phyloP scores from a whole-genome alignment of 2,329 filamentous ascomycete species.

The Colletotrichum lupini region DNA sequence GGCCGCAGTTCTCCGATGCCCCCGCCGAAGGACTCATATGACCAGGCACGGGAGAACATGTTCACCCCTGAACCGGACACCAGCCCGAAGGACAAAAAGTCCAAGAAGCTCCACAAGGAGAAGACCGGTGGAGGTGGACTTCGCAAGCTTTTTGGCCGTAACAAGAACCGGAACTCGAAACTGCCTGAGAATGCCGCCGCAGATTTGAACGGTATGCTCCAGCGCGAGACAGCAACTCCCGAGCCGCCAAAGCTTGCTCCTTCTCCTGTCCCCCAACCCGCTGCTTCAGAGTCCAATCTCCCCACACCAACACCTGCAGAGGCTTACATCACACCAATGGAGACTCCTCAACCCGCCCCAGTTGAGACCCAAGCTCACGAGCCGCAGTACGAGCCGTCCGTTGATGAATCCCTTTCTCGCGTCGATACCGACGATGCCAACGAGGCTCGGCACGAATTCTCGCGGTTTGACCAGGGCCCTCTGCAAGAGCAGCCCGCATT shows the following conservation, averaged over 20 bases:
- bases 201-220: slow-evolving; percentile 64
- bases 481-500: slow-evolving; percentile 89
- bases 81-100: slow-evolving; percentile 59
- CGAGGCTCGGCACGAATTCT: slow-evolving; percentile 70
- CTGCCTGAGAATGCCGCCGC: slow-evolving; percentile 63
- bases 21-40: slow-evolving; percentile 48
- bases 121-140: slow-evolving; percentile 60
- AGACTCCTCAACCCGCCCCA: slow-evolving; percentile 32
- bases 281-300: slow-evolving; percentile 34
- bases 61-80: slow-evolving; percentile 51
- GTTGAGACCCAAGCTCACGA: slow-evolving; percentile 40
- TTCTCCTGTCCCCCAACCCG: slow-evolving; percentile 36
- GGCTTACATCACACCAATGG: slow-evolving; percentile 32
- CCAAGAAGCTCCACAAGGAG: slow-evolving; percentile 68
- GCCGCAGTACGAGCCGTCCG: slow-evolving; percentile 56
- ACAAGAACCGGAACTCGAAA: slow-evolving; percentile 70
- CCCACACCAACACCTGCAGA: slow-evolving; percentile 36
- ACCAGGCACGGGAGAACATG: slow-evolving; percentile 50
- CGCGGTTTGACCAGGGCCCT: slow-evolving; percentile 88
- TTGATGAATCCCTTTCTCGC: slow-evolving; percentile 64
- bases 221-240: slow-evolving; percentile 44
- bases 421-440: slow-evolving; percentile 69
- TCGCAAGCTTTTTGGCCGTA: slow-evolving; percentile 73
- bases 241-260: slow-evolving; percentile 38
- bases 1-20: slow-evolving; percentile 53